Conservation (phyloP, 306 rosid genomes). For the Malus fusca region DNA sequence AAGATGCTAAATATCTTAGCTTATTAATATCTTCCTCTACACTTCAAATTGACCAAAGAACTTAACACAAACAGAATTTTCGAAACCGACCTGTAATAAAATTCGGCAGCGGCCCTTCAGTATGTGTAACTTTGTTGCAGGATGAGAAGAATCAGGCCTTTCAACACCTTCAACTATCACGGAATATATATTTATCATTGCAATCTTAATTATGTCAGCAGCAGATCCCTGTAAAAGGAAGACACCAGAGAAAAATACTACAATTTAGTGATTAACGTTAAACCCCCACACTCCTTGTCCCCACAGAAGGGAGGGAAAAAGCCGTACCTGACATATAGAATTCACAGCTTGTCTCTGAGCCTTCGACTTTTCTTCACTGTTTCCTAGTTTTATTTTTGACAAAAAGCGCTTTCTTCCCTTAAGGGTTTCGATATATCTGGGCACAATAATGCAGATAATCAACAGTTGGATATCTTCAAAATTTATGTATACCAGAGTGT, state of each 20-base stretch:
- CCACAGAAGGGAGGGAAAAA: constrained; percentile 9
- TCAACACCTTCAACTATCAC: constrained; percentile 35
- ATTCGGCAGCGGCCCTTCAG: constrained; percentile 70
- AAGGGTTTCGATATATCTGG: constrained; percentile 72
- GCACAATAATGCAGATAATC: constrained; percentile 16
- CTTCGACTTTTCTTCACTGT: constrained; percentile 61
- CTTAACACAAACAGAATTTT: background rate
- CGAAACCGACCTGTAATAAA: constrained; percentile 63
- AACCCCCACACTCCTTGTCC: background rate
- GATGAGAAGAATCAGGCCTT: constrained; percentile 34
- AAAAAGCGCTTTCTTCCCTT: constrained; percentile 84
- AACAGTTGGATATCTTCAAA: background rate
- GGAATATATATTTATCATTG: constrained; percentile 71
- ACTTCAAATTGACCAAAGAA: constrained; percentile 2
- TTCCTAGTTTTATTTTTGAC: constrained; percentile 80
- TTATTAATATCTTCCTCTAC: background rate
- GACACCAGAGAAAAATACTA: constrained; percentile 12
- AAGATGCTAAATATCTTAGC: too few species aligned
- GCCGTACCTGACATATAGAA: constrained; percentile 84
- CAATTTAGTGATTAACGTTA: background rate
- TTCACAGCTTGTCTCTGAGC: constrained; percentile 98
- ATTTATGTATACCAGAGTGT: background rate
- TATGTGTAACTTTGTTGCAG: constrained; percentile 28
- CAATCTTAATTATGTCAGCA: constrained; percentile 88
- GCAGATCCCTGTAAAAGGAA: constrained; percentile 74